Evolutionary conservation across 2,329 filamentous ascomycete genomes (phyloP).

Genomic region (Dothideomycetes sp.): DNA sequence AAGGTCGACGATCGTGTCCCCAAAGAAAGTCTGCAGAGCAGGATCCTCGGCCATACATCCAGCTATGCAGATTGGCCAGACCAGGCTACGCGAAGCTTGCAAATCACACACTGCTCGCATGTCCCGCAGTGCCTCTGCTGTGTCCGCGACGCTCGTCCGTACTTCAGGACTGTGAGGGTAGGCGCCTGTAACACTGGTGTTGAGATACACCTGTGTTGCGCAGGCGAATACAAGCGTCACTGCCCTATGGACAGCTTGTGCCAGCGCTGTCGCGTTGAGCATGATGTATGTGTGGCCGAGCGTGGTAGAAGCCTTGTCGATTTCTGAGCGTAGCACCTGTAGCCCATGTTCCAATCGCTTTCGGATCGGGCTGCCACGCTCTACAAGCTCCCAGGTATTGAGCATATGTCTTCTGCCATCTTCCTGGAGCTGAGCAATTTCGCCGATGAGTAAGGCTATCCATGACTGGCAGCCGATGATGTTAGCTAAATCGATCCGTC

Average conservation of each 20-base stretch:
- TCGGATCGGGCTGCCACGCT: conserved; percentile 1
- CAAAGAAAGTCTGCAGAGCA: conserved; percentile 1
- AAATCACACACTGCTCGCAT: conserved; percentile 4
- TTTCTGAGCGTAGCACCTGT: not conserved
- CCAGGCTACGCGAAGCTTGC: conserved; percentile 5
- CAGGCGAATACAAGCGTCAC: conserved; percentile 7
- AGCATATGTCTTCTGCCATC: not conserved
- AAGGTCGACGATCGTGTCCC: conserved; percentile 1
- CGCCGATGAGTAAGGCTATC: conserved; percentile 2
- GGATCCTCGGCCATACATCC: conserved; percentile 6
- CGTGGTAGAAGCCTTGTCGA: not conserved
- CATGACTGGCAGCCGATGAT: conserved; percentile 6
- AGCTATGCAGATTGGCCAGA: conserved; percentile 8
- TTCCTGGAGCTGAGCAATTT: conserved; percentile 1
- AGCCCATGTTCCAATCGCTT: not conserved
- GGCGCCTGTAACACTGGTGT: conserved; percentile 3
- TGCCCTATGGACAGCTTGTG: conserved; percentile 4
- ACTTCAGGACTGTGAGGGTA: conserved; percentile 2
- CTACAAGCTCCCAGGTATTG: conserved; percentile 5
- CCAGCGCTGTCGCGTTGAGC: not conserved
- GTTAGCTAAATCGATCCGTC: conserved; percentile 3
- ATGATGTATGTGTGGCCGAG: not conserved
- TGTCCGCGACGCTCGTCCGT: conserved; percentile 3
- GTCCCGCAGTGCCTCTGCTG: conserved; percentile 5
- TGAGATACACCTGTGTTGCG: conserved; percentile 6